Evolutionary conservation across 169 alveolate species (phyloP).

Genomic region (Babesia bovis): DNA sequence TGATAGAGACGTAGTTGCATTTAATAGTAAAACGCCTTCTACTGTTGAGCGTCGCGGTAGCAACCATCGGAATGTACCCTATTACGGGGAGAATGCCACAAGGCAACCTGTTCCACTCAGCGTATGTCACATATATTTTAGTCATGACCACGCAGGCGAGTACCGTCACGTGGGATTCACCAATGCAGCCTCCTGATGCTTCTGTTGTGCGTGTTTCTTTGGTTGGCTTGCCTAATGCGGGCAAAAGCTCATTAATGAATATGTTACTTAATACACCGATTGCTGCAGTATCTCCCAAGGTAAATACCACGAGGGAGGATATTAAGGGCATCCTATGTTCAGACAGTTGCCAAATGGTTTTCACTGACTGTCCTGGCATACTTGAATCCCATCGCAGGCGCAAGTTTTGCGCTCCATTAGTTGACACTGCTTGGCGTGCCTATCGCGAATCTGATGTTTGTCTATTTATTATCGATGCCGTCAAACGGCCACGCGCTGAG

Average conservation of each 20-base stretch:
- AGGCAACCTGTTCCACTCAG: slow-evolving; percentile 63
- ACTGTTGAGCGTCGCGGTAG: background rate
- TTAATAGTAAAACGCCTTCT: too few relatives aligned
- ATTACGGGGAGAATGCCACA: slow-evolving; percentile 48
- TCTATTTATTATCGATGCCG: slow-evolving; percentile 79
- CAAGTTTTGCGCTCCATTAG: slow-evolving; percentile 77
- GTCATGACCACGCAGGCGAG: slow-evolving; percentile 51
- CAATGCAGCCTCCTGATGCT: slow-evolving; percentile 71
- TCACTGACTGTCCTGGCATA: slow-evolving; percentile 85
- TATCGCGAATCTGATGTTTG: slow-evolving; percentile 83
- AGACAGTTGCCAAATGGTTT: slow-evolving; percentile 77
- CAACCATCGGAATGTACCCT: slow-evolving; percentile 60
- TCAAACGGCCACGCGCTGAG: slow-evolving; percentile 81
- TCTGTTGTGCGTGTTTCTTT: slow-evolving; percentile 71
- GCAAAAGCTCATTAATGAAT: slow-evolving; percentile 83
- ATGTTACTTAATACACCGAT: slow-evolving; percentile 74
- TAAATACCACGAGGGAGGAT: slow-evolving; percentile 81
- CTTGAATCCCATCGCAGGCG: slow-evolving; percentile 81
- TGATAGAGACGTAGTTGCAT: too few relatives aligned
- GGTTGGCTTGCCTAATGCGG: slow-evolving; percentile 86
- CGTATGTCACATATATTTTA: slow-evolving; percentile 18
- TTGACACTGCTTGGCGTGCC: slow-evolving; percentile 85
- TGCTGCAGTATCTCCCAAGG: slow-evolving; percentile 86
- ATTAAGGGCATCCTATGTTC: slow-evolving; percentile 74
- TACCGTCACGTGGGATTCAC: slow-evolving; percentile 69